Evolutionary conservation across 2,329 filamentous ascomycete species (phyloP).

Genomic region (Esteya vermicola): DNA sequence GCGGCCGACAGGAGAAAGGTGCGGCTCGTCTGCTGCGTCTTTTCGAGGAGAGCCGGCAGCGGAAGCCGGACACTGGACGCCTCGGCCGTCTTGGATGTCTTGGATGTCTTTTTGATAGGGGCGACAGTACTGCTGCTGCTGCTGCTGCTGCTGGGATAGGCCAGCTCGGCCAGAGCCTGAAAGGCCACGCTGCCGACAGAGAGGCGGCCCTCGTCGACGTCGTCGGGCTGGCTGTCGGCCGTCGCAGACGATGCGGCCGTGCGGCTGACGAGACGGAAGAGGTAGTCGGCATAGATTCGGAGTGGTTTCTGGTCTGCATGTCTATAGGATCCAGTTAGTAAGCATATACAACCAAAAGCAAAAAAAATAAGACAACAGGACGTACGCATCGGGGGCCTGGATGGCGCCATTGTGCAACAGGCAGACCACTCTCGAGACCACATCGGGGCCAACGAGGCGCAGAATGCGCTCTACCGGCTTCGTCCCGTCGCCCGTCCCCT

Average conservation of each 20-base stretch:
- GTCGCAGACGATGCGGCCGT: conserved; percentile 13
- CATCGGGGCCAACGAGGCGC: conserved; percentile 39
- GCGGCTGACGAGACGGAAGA: conserved; percentile 35
- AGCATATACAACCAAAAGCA: conserved; percentile 10
- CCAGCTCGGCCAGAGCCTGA: conserved; percentile 38
- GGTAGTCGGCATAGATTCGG: conserved; percentile 37
- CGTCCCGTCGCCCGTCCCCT: conserved; percentile 28
- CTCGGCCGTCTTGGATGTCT: too few species aligned
- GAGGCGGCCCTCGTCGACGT: conserved; percentile 15
- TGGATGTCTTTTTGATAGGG: not conserved
- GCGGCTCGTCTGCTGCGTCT: conserved; percentile 39
- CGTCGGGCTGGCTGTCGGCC: conserved; percentile 12
- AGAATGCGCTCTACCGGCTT: conserved; percentile 71
- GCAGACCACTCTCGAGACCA: conserved; percentile 37
- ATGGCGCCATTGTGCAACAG: conserved; percentile 25
- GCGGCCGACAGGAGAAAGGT: conserved; percentile 43
- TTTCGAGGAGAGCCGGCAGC: conserved; percentile 32
- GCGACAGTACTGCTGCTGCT: too few species aligned
- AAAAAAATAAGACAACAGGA: not conserved
- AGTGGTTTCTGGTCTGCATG: conserved; percentile 27
- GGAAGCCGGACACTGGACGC: too few species aligned
- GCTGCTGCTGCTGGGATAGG: conserved; percentile 27
- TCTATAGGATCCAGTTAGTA: conserved; percentile 15
- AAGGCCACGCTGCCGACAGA: conserved; percentile 28
- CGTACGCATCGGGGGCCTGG: conserved; percentile 19